Evolutionary conservation across 1,284 basidiomycete genomes (phyloP), one percentile per base, ranked within the genome.

Genomic region (Irpex sp.): DNA sequence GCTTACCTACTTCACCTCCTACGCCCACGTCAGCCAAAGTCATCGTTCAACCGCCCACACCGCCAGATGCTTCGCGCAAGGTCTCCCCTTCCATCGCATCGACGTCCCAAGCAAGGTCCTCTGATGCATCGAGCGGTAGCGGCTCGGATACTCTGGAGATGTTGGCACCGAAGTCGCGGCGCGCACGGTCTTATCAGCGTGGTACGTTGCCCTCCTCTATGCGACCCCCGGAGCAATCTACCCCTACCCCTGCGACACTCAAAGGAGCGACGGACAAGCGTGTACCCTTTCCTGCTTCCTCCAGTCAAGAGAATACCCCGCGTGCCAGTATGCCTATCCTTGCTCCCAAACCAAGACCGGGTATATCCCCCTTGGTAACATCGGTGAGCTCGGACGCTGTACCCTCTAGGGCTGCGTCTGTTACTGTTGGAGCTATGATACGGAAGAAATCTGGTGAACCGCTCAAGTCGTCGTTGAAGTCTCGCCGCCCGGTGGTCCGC

Each of bases 361-460:
- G 61, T 9, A 49, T 55, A 11, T 5, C 26, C 31, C 49, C 62
- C 1, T 37, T 53, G n/a, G 49, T 57, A 8, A 31, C 33, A 15
- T 58, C 60, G 19, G 35, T 46, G 6, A 21, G 58, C n/a, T 11
- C 57, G 4, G 47, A 61, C 13, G 31, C 15, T 3, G 49, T 61
- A 33, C 61, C 58, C 4, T 51, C 58, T 19, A 59, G 57, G 11
- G 46, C 53, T 11, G 51, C 55, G 8, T 65, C 66, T 9, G 64
- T 60, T 26, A 49, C 55, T 47, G 35, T 58, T 11, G 50, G 58
- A 31, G 26, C 35, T 8, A 70, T 90, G 62, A 77, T 93, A 39
- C 86, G 94, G 63, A 97, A 97, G 76, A 97, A 97, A 77, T 94
- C 93, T 26, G 94, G 95, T 37, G 91, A 97, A 77, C 87, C 93